Conservation (phyloP, 768 basidiomycete genomes). For the Hericium erinaceus region DNA sequence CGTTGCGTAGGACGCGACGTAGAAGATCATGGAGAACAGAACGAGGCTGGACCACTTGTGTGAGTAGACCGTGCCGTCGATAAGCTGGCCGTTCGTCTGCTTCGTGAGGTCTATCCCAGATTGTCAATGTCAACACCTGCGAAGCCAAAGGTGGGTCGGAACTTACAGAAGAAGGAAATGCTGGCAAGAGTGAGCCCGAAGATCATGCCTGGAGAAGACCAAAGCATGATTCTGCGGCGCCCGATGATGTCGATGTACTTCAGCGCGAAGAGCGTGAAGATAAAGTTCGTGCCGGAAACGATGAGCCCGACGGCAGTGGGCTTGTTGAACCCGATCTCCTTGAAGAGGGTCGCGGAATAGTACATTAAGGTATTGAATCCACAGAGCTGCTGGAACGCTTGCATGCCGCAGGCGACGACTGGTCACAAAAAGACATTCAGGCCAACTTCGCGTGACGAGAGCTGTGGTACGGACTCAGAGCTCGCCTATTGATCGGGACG, state of each 20-base stretch:
- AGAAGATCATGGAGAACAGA: slow-evolving; percentile 73
- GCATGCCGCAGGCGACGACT: slow-evolving; percentile 75
- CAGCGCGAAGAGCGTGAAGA: slow-evolving; percentile 69
- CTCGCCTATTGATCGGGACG: slow-evolving; percentile 54
- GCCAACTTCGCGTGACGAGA: not conserved
- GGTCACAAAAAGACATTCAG: not conserved
- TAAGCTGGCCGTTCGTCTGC: slow-evolving; percentile 50
- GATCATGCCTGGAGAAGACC: slow-evolving; percentile 66
- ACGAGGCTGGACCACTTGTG: slow-evolving; percentile 58
- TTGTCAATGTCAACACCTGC: not conserved
- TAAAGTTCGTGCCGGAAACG: slow-evolving; percentile 68
- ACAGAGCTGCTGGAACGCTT: slow-evolving; percentile 76
- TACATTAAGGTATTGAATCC: slow-evolving; percentile 53
- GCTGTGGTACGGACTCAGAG: slow-evolving; percentile 46
- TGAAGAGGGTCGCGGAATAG: slow-evolving; percentile 68
- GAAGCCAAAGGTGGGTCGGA: not conserved
- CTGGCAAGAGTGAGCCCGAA: slow-evolving; percentile 54
- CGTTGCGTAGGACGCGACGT: slow-evolving; percentile 74
- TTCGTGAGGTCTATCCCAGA: slow-evolving; percentile 41
- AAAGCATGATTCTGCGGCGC: slow-evolving; percentile 60
- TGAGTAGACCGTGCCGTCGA: slow-evolving; percentile 50
- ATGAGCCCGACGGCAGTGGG: slow-evolving; percentile 76
- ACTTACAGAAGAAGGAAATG: slow-evolving; percentile 58
- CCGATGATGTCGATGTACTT: slow-evolving; percentile 68
- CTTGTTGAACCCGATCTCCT: slow-evolving; percentile 73